These are phyloP conservation scores for Sanghuangporus baumii DNA, from an alignment of 1,284 basidiomycete genomes.

Conservation along the genomic window DNA sequence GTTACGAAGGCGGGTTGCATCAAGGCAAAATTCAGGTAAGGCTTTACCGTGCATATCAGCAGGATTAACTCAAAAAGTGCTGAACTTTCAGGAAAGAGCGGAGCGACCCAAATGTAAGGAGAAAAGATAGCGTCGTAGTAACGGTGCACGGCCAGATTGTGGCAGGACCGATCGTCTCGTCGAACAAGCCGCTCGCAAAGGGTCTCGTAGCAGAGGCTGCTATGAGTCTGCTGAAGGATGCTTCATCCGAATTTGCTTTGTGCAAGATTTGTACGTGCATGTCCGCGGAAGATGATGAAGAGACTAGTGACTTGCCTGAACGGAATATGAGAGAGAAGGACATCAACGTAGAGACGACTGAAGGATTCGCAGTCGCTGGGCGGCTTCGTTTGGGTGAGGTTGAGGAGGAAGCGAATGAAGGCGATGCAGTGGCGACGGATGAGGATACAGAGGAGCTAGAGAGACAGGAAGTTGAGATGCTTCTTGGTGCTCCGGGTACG, in stretches of 20 bases:
- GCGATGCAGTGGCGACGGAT: not conserved
- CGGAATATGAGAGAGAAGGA: conserved; percentile 6
- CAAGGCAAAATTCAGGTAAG: conserved; percentile 41
- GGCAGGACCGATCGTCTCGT: conserved; percentile 51
- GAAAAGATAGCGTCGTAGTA: conserved; percentile 47
- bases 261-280: conserved; percentile 49
- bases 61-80: not conserved
- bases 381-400: conserved; percentile 3
- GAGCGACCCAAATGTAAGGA: conserved; percentile 37
- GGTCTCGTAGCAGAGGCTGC: conserved; percentile 61
- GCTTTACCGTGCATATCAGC: conserved; percentile 7
- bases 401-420: not conserved
- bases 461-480: conserved; percentile 14
- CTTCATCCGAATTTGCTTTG: conserved; percentile 38
- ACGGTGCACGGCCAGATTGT: conserved; percentile 53
- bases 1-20: conserved; percentile 50
- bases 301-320: not conserved
- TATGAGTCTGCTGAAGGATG: conserved; percentile 43
- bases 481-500: conserved; percentile 1
- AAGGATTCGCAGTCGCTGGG: conserved; percentile 11
- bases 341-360: conserved; percentile 12
- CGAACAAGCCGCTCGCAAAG: conserved; percentile 53
- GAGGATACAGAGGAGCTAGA: conserved; percentile 17
- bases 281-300: conserved; percentile 12
- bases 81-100: conserved; percentile 39